Percentiles rank a stretch among this genome's conserved stretches.
These are phyloP conservation scores for Stellera chamaejasme DNA, from an alignment of 345 rosid species.

Conservation along the genomic window DNA sequence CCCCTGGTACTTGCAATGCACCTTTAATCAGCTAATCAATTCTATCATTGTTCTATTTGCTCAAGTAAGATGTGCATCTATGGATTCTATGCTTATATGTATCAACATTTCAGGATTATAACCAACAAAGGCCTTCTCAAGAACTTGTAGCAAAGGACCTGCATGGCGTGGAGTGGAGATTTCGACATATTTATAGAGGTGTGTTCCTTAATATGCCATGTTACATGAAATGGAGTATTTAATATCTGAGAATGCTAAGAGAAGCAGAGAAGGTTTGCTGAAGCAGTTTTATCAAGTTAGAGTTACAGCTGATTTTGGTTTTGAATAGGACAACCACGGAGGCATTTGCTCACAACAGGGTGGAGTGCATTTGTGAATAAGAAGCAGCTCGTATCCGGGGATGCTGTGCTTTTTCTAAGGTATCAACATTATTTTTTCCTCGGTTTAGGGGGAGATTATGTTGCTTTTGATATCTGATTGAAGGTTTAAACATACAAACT, in stretches of 20 bases:
- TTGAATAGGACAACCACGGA: slow-evolving; percentile 50
- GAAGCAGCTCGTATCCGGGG: slow-evolving; percentile 62
- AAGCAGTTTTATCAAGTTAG: neutral
- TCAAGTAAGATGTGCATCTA: neutral
- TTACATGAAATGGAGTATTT: no score
- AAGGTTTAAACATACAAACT: neutral
- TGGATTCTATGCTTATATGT: neutral
- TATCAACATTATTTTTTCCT: slow-evolving; percentile 1
- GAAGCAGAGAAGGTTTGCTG: no score
- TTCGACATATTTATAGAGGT: slow-evolving; percentile 58
- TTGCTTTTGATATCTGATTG: neutral
- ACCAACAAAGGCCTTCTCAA: slow-evolving; percentile 57
- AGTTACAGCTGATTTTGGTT: neutral
- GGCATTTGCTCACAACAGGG: slow-evolving; percentile 66
- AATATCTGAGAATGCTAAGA: neutral
- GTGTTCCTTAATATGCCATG: slow-evolving; percentile 2
- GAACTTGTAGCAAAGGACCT: slow-evolving; percentile 58
- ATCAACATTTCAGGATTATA: slow-evolving; percentile 40
- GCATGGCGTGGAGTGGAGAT: slow-evolving; percentile 54
- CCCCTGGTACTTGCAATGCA: slow-evolving; percentile 28
- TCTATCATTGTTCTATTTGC: neutral
- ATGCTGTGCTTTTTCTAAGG: slow-evolving; percentile 64
- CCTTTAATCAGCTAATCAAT: slow-evolving; percentile 1
- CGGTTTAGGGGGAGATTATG: neutral
- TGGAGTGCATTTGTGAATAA: slow-evolving; percentile 59